Base-by-base conservation (phyloP, 1,284 basidiomycete genomes). In the Ceratobasidium sp. region DNA sequence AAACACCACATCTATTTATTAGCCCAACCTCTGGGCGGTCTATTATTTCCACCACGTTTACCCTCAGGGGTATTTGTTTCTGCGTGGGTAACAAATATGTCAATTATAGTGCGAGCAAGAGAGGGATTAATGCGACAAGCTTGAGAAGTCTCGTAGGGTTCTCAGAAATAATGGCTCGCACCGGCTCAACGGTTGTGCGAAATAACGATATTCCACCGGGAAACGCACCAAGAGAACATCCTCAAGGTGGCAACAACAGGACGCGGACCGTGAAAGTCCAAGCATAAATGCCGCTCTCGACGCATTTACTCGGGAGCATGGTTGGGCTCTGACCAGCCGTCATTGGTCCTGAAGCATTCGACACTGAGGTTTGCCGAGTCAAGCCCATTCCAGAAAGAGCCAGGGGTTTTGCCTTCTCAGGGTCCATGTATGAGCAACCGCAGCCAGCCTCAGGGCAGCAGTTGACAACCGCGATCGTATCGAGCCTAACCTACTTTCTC, bases 201-300 rank as follows among this genome's bases (percentile, higher is more conserved):
- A 74, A 74, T 62, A 62, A 74, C 71, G 71, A 74, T 60, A 74
- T 74, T 74, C 71, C 41, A 74, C 71, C 71, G 71, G 64, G 70
- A 57, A 73, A 60, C 38, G 41, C 7, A 66, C 67, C 50, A 55
- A 23, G 27, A 50, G 48, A 69, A 38, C 67, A 38, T 69, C 52
- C 41, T 69, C 27, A 1, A 27, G 64, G 12, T 48, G 20, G 44
- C n/a, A 41, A 46, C 38, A 33, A n/a, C n/a, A n/a, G n/a, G n/a
- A n/a, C n/a, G n/a, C n/a, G n/a, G n/a, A n/a, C n/a, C n/a, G n/a
- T n/a, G n/a, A n/a, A n/a, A n/a, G n/a, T n/a, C n/a, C n/a, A n/a
- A n/a, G n/a, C n/a, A n/a, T n/a, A n/a, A n/a, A n/a, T n/a, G n/a
- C n/a, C n/a, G n/a, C n/a, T n/a, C n/a, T n/a, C n/a, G n/a, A n/a